Evolutionary conservation across 768 basidiomycete species (phyloP).

Genomic region (Trametes elegans): DNA sequence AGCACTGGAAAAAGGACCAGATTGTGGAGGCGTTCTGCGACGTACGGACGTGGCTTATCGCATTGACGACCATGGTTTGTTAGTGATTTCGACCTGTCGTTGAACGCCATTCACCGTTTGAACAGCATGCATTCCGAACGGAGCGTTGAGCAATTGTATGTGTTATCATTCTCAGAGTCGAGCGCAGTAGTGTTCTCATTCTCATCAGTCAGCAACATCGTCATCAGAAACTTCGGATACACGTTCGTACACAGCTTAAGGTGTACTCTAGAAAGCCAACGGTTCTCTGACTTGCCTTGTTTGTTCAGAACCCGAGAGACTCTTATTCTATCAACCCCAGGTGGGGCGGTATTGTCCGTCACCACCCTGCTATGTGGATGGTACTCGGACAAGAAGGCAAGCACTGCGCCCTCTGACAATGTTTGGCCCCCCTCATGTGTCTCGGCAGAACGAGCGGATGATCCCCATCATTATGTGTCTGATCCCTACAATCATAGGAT

Average conservation of each 20-base stretch:
- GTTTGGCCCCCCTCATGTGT: background rate
- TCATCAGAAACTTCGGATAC: constrained; percentile 64
- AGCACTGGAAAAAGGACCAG: constrained; percentile 56
- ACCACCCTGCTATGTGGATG: constrained; percentile 56
- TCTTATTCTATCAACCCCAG: constrained; percentile 56
- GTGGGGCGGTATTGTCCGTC: constrained; percentile 42
- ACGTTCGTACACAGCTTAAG: constrained; percentile 39
- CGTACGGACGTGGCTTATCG: constrained; percentile 59
- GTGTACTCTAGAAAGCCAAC: background rate
- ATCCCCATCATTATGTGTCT: constrained; percentile 56
- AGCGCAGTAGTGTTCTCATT: background rate
- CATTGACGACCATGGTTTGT: constrained; percentile 59
- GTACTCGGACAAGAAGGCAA: constrained; percentile 63
- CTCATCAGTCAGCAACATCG: constrained; percentile 53
- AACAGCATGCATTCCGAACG: constrained; percentile 64
- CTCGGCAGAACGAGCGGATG: constrained; percentile 52
- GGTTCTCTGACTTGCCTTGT: too few species aligned
- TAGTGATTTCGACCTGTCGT: constrained; percentile 22
- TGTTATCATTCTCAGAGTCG: too few species aligned
- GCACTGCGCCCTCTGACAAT: background rate
- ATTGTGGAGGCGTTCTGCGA: constrained; percentile 56
- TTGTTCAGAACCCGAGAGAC: constrained; percentile 52
- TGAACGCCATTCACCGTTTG: constrained; percentile 8
- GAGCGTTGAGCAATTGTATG: constrained; percentile 61
- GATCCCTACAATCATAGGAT: constrained; percentile 56